These are phyloP conservation scores for Schizosaccharomyces octosporus DNA, from an alignment of 805 yeast genomes.

Conservation along the genomic window DNA sequence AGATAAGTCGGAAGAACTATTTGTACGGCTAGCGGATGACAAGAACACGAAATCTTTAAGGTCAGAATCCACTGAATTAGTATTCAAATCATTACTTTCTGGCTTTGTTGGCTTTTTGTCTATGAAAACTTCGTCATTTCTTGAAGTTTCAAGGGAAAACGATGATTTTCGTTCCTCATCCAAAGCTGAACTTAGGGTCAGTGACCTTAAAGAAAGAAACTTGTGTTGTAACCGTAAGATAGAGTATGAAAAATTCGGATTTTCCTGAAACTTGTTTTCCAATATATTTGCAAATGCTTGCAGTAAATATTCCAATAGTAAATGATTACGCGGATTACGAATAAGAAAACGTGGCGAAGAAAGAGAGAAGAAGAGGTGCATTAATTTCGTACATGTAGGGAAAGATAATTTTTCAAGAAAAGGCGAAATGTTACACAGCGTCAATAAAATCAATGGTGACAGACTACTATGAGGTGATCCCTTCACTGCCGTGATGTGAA, in stretches of 20 bases:
- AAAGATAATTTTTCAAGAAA: conserved; percentile 11
- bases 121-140: no score
- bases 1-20: neutral
- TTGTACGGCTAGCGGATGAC: no score
- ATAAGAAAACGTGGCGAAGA: conserved; percentile 9
- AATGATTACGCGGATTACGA: conserved; percentile 9
- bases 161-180: neutral
- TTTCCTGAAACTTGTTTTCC: conserved; percentile 9
- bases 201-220: conserved; percentile 6
- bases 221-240: conserved; percentile 9
- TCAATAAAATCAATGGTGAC: conserved; percentile 11
- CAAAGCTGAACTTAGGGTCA: neutral
- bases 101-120: no score
- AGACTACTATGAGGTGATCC: conserved; percentile 8
- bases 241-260: conserved; percentile 11
- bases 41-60: no score
- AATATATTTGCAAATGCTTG: conserved; percentile 9
- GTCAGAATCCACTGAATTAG: no score
- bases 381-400: conserved; percentile 10
- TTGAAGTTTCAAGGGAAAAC: neutral
- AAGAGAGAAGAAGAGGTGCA: conserved; percentile 10
- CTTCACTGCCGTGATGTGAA: conserved; percentile 6
- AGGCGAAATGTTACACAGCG: conserved; percentile 13
- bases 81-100: no score
- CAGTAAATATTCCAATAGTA: conserved; percentile 8